Base-by-base conservation (phyloP, 371 early-diverging fungal genomes). In the Umbelopsis sp. region DNA sequence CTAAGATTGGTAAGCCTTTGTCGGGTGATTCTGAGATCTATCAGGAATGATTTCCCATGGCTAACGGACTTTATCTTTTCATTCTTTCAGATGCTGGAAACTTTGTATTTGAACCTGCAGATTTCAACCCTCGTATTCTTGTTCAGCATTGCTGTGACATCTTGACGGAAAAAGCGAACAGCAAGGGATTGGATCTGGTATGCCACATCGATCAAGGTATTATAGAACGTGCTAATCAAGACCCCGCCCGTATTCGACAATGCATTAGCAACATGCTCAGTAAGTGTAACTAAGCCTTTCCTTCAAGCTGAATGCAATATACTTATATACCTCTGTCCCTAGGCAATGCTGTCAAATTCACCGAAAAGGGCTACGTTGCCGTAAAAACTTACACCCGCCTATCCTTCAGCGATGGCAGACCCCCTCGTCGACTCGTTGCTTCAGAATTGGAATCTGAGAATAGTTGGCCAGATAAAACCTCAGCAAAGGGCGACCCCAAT, bases 271-370 rank as follows among this genome's bases (percentile, higher is more conserved):
- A 78, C 63, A 29, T 78, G 64, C 71, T 78, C n/a, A 75, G 41
- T 41, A 41, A 41, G 41, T 12, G 7, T 22, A 12, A 41, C 29
- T 41, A 3, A 5, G 41, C 4, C 41, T 41, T 3, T 7, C 41
- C 7, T 41, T 41, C 5, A 10, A 10, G 10, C 7, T 41, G 7
- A 7, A 41, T 41, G 12, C 41, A 41, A 41, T 7, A 29, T 29
- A 29, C 29, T 29, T 41, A 38, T 7, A 10, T 38, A 41, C 41
- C 41, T 41, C 29, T 41, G 12, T 41, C 1, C 1, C 12, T 41
- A 41, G 41, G 78, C 7, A 78, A 78, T n/a, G 75, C 78, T 1
- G 74, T 78, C 63, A 78, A 78, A 66, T 78, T 78, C 37, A 78
- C 78, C 20, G 65, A 69, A 10, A 63, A 52, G 1, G 78, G 78